Conservation (phyloP, 768 basidiomycete species). For the Floccularia luteovirens region DNA sequence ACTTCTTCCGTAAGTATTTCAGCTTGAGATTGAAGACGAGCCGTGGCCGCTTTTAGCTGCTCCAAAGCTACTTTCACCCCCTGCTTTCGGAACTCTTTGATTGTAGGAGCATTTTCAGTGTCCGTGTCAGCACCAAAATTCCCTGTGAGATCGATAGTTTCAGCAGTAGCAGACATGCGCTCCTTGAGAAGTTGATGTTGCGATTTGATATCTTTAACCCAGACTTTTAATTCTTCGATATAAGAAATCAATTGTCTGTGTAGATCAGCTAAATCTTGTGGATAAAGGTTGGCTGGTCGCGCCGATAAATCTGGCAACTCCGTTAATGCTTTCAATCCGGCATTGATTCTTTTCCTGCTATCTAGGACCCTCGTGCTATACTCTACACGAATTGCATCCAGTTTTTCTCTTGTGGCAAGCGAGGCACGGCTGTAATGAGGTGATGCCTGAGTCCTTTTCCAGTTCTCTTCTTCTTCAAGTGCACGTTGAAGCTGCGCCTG, state of each 20-base stretch:
- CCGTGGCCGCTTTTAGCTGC: too few species aligned
- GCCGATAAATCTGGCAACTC: constrained; percentile 17
- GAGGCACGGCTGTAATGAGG: constrained; percentile 18
- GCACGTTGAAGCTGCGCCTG: constrained; percentile 15
- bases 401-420: constrained; percentile 15
- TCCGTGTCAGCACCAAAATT: neutral
- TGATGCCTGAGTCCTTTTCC: constrained; percentile 22
- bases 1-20: too few species aligned
- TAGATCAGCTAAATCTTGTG: constrained; percentile 8
- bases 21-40: too few species aligned
- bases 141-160: too few species aligned
- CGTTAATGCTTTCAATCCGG: constrained; percentile 15
- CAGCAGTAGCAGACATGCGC: too few species aligned
- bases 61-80: constrained; percentile 5
- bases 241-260: constrained; percentile 17
- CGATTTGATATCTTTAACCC: constrained; percentile 18
- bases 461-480: constrained; percentile 15
- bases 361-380: constrained; percentile 11
- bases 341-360: constrained; percentile 12
- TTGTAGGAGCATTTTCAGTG: neutral
- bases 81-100: neutral
- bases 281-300: constrained; percentile 1
- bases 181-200: constrained; percentile 9
- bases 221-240: constrained; percentile 19
- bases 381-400: constrained; percentile 12